These are phyloP conservation scores for Chlorella sorokiniana DNA, from an alignment of 139 green algal species.

Conservation along the genomic window DNA sequence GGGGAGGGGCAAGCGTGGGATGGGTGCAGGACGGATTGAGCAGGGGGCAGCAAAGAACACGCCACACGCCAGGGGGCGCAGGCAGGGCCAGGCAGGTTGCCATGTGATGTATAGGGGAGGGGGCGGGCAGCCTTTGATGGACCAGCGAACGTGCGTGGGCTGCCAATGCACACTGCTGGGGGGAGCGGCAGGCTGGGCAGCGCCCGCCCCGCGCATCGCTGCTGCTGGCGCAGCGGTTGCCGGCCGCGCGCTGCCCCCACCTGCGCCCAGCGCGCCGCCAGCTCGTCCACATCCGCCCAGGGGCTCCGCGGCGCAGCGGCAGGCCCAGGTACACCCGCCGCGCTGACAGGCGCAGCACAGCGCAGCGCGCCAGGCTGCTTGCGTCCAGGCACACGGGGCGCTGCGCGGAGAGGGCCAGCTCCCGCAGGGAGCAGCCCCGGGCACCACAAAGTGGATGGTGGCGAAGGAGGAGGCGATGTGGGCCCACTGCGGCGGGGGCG, in stretches of 20 bases:
- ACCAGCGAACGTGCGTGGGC: too few species aligned
- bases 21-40: background rate
- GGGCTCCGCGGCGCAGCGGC: slow-evolving; percentile 6
- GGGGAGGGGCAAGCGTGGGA: background rate
- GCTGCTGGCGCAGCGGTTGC: too few species aligned
- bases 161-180: too few species aligned
- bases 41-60: background rate
- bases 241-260: background rate
- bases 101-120: background rate
- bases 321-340: slow-evolving; percentile 14
- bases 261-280: slow-evolving; percentile 2
- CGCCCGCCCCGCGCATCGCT: background rate
- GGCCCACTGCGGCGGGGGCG: background rate
- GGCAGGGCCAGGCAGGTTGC: too few species aligned
- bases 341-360: background rate
- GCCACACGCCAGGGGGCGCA: too few species aligned
- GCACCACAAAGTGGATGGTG: slow-evolving; percentile 16
- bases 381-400: slow-evolving; percentile 8
- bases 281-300: slow-evolving; percentile 16
- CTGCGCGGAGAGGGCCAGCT: background rate
- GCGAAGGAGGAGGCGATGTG: background rate
- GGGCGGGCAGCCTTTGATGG: background rate
- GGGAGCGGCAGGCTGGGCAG: background rate
- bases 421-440: background rate
- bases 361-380: background rate